A percentile compares a stretch with the other conserved stretches of the same genome.
Evolutionary conservation across 2,329 filamentous ascomycete genomes (phyloP).

Genomic region (Sporothrix dimorphospora): DNA sequence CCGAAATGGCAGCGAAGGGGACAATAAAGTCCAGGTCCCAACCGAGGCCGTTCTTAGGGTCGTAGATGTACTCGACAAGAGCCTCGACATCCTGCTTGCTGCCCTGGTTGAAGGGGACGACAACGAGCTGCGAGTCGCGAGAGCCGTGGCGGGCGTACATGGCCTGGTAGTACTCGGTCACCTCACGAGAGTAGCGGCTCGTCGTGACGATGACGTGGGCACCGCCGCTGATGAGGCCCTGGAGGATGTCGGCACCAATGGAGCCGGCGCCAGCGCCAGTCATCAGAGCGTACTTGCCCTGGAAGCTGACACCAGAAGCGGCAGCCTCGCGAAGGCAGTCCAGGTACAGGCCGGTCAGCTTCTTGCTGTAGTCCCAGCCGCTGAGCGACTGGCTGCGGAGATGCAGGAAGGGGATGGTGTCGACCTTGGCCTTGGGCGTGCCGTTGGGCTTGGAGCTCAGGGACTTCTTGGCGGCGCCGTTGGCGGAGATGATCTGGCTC

Average conservation of each 20-base stretch:
- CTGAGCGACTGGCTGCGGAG: constrained; percentile 91
- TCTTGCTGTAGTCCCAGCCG: constrained; percentile 99
- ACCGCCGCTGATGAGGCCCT: constrained; percentile 93
- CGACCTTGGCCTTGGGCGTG: constrained; percentile 82
- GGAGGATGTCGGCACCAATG: constrained; percentile 94
- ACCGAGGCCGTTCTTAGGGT: constrained; percentile 91
- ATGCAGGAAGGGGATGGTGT: constrained; percentile 97
- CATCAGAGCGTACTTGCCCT: constrained; percentile 96
- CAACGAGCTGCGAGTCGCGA: constrained; percentile 92
- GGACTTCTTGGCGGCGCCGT: constrained; percentile 53
- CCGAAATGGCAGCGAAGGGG: constrained; percentile 95
- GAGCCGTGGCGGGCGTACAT: constrained; percentile 97
- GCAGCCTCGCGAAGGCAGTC: constrained; percentile 90
- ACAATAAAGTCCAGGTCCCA: constrained; percentile 98
- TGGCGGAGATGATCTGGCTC: constrained; percentile 83
- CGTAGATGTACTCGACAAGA: constrained; percentile 93
- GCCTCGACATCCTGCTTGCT: constrained; percentile 98
- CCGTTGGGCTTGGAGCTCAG: constrained; percentile 52
- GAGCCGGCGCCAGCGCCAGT: constrained; percentile 97
- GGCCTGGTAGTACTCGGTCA: constrained; percentile 98
- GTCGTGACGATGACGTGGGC: constrained; percentile 97
- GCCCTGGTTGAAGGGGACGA: constrained; percentile 98
- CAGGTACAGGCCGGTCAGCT: constrained; percentile 89
- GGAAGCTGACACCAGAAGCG: constrained; percentile 83
- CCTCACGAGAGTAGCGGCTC: constrained; percentile 92